Conservation (phyloP, 805 yeast genomes). For the Cyberlindnera saturnus region DNA sequence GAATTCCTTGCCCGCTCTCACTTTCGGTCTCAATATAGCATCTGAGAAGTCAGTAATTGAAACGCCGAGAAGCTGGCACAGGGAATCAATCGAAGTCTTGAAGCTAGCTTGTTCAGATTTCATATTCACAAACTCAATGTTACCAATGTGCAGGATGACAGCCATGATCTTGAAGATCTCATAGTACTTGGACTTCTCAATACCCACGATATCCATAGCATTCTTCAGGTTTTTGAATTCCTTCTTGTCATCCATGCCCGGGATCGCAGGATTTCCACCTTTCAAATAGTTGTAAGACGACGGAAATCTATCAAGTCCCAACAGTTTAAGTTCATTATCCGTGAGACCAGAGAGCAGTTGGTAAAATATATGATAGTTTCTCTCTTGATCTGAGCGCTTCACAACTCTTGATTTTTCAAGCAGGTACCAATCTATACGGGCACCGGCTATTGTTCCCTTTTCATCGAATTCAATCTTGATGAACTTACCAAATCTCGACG, state of each 20-base stretch:
- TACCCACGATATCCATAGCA: slow-evolving; percentile 73
- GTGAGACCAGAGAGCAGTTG: slow-evolving; percentile 72
- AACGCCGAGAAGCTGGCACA: slow-evolving; percentile 65
- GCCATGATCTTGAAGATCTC: slow-evolving; percentile 66
- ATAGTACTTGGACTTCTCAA: slow-evolving; percentile 45
- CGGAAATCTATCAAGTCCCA: slow-evolving; percentile 37
- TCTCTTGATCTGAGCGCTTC: slow-evolving; percentile 63
- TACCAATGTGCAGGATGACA: slow-evolving; percentile 78
- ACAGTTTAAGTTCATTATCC: slow-evolving; percentile 37
- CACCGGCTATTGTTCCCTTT: slow-evolving; percentile 69
- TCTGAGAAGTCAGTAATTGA: slow-evolving; percentile 45
- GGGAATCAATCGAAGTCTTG: slow-evolving; percentile 41
- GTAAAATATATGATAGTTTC: slow-evolving; percentile 92
- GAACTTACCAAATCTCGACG: slow-evolving; percentile 95
- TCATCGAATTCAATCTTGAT: slow-evolving; percentile 73
- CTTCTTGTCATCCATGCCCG: slow-evolving; percentile 67
- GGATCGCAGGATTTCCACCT: slow-evolving; percentile 48
- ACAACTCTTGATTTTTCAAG: slow-evolving; percentile 92
- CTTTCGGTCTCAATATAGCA: slow-evolving; percentile 69
- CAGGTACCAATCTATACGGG: slow-evolving; percentile 90
- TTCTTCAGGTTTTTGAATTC: slow-evolving; percentile 59
- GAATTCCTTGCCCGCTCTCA: slow-evolving; percentile 85
- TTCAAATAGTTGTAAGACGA: slow-evolving; percentile 50
- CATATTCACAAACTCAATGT: slow-evolving; percentile 63
- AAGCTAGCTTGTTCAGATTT: slow-evolving; percentile 73